Conservation (phyloP, 345 rosid genomes). For the Crucihimalaya himalaica region DNA sequence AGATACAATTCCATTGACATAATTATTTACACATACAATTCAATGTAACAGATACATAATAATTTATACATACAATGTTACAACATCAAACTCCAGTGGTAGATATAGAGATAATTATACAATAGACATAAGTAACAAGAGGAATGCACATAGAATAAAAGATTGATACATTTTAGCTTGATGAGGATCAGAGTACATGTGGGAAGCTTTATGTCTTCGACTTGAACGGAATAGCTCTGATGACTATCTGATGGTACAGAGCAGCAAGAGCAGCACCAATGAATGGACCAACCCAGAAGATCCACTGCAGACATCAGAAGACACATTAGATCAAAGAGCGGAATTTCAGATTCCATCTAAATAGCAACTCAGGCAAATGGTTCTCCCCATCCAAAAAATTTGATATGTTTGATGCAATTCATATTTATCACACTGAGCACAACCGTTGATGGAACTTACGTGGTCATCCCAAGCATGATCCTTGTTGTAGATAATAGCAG, state of each 20-base stretch:
- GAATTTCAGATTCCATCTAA: neutral
- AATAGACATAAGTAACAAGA: neutral
- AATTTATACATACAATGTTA: slow-evolving; percentile 13
- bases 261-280: slow-evolving; percentile 81
- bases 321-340: neutral
- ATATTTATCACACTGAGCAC: neutral
- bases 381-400: neutral
- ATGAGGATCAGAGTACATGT: slow-evolving; percentile 15
- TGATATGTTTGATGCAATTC: neutral
- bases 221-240: slow-evolving; percentile 76
- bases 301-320: slow-evolving; percentile 49
- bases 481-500: slow-evolving; percentile 61
- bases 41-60: neutral
- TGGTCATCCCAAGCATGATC: slow-evolving; percentile 64
- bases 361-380: neutral
- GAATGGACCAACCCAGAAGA: slow-evolving; percentile 83
- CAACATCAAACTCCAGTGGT: neutral
- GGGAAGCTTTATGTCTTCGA: slow-evolving; percentile 44
- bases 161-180: slow-evolving; percentile 1
- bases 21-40: slow-evolving; percentile 19
- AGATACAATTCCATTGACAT: slow-evolving; percentile 7
- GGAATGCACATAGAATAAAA: neutral
- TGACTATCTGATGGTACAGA: slow-evolving; percentile 65
- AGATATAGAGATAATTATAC: neutral
- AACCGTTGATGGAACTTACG: slow-evolving; percentile 27